These are phyloP conservation scores for Grosmannia huntii DNA, from an alignment of 2,329 filamentous ascomycete species.

Conservation along the genomic window DNA sequence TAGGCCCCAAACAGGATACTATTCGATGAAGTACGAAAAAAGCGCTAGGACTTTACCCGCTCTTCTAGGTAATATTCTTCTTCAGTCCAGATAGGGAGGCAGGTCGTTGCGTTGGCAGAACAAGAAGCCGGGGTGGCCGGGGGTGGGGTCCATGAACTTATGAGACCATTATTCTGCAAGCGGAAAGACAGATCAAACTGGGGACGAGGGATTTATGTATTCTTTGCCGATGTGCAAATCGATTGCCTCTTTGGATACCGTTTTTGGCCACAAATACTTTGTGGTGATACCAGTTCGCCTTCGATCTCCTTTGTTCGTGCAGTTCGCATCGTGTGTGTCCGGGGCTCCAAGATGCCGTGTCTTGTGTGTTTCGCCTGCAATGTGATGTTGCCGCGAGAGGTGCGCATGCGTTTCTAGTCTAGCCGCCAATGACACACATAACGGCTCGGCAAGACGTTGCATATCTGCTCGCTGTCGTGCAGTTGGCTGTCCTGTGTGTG, in stretches of 20 bases:
- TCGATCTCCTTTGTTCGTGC: not conserved
- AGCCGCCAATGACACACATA: not conserved
- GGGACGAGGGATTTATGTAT: conserved; percentile 3
- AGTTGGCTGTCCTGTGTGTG: not conserved
- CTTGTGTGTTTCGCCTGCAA: not conserved
- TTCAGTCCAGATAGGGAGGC: not conserved
- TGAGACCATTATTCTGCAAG: conserved; percentile 2
- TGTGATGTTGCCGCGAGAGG: not conserved
- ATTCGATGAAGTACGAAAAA: not conserved
- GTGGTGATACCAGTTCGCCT: not conserved
- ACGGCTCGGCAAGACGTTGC: not conserved
- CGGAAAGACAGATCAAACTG: conserved; percentile 1
- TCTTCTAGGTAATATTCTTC: not conserved
- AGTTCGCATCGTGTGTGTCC: not conserved
- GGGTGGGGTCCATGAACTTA: not conserved
- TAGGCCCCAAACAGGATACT: not conserved
- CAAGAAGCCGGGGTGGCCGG: not conserved
- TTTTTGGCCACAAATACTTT: not conserved
- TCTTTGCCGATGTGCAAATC: not conserved
- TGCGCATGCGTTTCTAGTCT: not conserved
- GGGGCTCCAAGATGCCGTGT: no score
- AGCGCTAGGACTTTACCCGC: not conserved
- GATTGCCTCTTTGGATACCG: not conserved
- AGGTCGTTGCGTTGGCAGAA: not conserved
- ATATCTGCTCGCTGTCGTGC: not conserved